phyloP scores from a whole-genome alignment of 2,329 filamentous ascomycete species.

The Stagonosporopsis cucurbitacearum region DNA sequence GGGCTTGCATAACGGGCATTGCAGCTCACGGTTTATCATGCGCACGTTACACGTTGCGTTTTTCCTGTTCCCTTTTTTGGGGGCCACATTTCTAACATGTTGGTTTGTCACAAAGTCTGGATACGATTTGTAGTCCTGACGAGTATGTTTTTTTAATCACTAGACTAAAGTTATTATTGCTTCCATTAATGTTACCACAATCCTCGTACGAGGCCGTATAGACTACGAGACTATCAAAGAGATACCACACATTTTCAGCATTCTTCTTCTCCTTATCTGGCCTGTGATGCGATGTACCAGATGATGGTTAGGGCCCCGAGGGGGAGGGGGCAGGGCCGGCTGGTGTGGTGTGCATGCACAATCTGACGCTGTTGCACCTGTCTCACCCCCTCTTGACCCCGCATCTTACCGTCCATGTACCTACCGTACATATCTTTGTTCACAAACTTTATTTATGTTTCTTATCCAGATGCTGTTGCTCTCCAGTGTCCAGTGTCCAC shows the following conservation, averaged over 20 bases:
- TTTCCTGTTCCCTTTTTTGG: not conserved
- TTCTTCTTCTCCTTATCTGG: not conserved
- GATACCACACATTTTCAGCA: conserved; percentile 9
- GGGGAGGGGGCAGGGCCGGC: no score
- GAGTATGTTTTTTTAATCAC: conserved; percentile 19
- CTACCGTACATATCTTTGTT: no score
- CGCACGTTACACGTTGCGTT: conserved; percentile 12
- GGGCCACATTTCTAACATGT: conserved; percentile 5
- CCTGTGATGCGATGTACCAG: not conserved
- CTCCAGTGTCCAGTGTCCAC: conserved; percentile 5
- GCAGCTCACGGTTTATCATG: conserved; percentile 4
- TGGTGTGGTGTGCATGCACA: no score
- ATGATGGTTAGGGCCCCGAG: no score
- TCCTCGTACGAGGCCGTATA: conserved; percentile 14
- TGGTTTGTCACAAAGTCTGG: conserved; percentile 5
- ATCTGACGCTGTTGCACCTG: not conserved
- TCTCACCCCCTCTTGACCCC: conserved; percentile 6
- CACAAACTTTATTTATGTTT: conserved; percentile 1
- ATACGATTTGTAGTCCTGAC: conserved; percentile 5
- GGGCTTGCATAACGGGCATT: conserved; percentile 13
- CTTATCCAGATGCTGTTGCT: conserved; percentile 8
- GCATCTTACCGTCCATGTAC: conserved; percentile 4
- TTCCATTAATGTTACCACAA: conserved; percentile 9
- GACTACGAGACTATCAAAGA: conserved; percentile 19
- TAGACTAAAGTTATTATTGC: conserved; percentile 18